Conservation (phyloP, 257 asterid genomes). For the Jaltomata sinuosa region DNA sequence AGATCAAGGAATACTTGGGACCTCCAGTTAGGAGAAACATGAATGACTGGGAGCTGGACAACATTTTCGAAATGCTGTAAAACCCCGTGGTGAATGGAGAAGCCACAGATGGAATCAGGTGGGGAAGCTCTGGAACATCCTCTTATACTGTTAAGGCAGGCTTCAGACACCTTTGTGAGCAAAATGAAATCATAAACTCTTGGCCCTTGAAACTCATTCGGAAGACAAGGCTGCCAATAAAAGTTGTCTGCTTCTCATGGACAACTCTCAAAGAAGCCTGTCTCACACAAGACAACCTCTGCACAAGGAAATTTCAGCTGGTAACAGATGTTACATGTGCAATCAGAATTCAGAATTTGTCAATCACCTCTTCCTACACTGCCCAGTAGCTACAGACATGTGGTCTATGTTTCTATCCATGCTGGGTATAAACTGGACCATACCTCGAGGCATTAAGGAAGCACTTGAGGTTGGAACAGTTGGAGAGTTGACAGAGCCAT, state of each 20-base stretch:
- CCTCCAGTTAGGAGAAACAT: neutral
- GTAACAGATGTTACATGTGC: neutral
- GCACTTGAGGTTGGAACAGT: neutral
- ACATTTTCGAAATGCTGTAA: neutral
- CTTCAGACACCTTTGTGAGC: neutral
- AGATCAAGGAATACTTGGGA: neutral
- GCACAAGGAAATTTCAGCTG: neutral
- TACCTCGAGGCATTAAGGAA: neutral
- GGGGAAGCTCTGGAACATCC: neutral
- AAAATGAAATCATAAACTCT: neutral
- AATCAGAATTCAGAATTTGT: neutral
- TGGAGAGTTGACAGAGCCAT: neutral
- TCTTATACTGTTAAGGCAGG: neutral
- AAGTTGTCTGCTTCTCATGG: neutral
- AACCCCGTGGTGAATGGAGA: neutral
- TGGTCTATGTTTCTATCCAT: no score
- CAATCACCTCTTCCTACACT: neutral
- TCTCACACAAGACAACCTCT: no score
- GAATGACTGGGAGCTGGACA: neutral
- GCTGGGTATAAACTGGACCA: neutral
- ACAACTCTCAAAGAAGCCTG: neutral
- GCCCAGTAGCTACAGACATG: neutral
- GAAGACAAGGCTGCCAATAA: neutral
- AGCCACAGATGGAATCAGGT: neutral
- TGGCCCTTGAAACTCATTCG: neutral